phyloP scores from a whole-genome alignment of 2,329 filamentous ascomycete genomes.

The Fonsecaea pedrosoi region DNA sequence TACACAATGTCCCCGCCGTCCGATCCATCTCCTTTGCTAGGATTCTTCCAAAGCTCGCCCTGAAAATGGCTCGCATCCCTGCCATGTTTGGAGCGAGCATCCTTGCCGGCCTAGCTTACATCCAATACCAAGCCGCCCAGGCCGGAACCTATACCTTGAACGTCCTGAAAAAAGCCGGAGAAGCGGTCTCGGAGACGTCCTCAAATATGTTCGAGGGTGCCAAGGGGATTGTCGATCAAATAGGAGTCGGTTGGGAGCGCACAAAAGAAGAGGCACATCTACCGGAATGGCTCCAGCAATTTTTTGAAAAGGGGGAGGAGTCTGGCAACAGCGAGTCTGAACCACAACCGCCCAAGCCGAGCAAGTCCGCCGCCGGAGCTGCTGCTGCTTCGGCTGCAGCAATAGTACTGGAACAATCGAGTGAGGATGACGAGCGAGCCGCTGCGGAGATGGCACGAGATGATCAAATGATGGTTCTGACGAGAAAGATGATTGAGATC shows the following conservation, averaged over 20 bases:
- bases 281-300: constrained; percentile 79
- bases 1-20: constrained; percentile 77
- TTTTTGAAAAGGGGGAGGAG: constrained; percentile 64
- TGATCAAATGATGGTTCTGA: constrained; percentile 99
- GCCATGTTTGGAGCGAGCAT: constrained; percentile 90
- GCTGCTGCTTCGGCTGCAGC: constrained; percentile 75
- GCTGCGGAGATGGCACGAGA: constrained; percentile 76
- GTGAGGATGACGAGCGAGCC: constrained; percentile 67
- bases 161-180: constrained; percentile 73
- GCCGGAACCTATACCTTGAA: constrained; percentile 80
- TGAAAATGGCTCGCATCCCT: constrained; percentile 86
- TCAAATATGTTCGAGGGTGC: constrained; percentile 71
- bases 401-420: constrained; percentile 75
- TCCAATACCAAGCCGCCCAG: constrained; percentile 94
- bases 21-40: constrained; percentile 71
- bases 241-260: constrained; percentile 78
- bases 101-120: constrained; percentile 84
- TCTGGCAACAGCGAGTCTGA: constrained; percentile 55
- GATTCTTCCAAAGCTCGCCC: constrained; percentile 80
- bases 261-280: constrained; percentile 78
- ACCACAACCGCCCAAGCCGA: constrained; percentile 42
- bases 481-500: constrained; percentile 99
- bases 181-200: constrained; percentile 64
- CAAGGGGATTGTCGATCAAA: constrained; percentile 78
- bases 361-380: constrained; percentile 64